These are phyloP conservation scores for Prunus campanulata DNA, from an alignment of 306 rosid species.

Conservation along the genomic window DNA sequence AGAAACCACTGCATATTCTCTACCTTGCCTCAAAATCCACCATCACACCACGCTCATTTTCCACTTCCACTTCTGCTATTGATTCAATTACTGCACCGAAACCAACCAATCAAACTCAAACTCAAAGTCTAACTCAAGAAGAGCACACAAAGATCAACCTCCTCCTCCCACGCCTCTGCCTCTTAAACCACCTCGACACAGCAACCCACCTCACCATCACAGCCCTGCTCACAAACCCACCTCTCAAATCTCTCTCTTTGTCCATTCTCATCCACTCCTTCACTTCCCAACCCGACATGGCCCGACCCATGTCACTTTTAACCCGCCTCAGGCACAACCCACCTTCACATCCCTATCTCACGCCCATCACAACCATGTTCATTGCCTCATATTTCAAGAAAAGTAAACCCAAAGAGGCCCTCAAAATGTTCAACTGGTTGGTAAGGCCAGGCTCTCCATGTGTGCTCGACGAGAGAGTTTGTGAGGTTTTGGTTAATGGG, in stretches of 20 bases:
- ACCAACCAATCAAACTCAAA: not conserved
- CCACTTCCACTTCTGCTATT: conserved; percentile 1
- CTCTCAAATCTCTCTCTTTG: conserved; percentile 46
- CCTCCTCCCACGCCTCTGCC: conserved; percentile 65
- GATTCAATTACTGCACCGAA: not conserved
- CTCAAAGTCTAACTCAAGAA: conserved; percentile 27
- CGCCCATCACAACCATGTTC: conserved; percentile 39
- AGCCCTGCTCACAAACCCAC: conserved; percentile 46
- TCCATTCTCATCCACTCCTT: conserved; percentile 43
- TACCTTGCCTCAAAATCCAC: conserved; percentile 11
- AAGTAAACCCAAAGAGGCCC: conserved; percentile 39
- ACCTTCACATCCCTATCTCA: conserved; percentile 28
- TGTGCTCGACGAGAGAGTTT: conserved; percentile 31
- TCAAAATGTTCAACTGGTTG: conserved; percentile 53
- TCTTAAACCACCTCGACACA: conserved; percentile 41
- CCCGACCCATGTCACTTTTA: conserved; percentile 60
- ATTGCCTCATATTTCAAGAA: conserved; percentile 35
- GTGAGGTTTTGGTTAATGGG: conserved; percentile 39
- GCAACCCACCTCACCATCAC: conserved; percentile 48
- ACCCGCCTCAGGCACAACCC: conserved; percentile 51
- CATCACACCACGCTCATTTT: not conserved
- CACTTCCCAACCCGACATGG: conserved; percentile 45
- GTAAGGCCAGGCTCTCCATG: conserved; percentile 50
- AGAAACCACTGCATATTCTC: not conserved
- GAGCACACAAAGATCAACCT: conserved; percentile 43